These are phyloP conservation scores for Kwoniella dejecticola DNA, from an alignment of 768 basidiomycete species.

Conservation along the genomic window DNA sequence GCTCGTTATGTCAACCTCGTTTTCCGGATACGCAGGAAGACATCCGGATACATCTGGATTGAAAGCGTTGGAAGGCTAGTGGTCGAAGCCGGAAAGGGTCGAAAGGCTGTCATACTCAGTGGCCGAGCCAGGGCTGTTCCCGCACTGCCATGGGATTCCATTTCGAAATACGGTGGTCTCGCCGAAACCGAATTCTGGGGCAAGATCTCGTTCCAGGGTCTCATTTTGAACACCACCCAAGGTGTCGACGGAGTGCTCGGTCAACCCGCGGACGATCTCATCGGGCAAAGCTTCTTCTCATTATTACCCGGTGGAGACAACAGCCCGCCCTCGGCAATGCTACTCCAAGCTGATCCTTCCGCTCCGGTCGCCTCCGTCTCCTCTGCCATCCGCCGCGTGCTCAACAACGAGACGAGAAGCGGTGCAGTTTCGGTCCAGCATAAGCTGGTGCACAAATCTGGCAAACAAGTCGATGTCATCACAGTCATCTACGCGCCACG, in stretches of 20 bases:
- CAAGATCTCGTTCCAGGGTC: slow-evolving; percentile 57
- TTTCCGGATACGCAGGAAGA: slow-evolving; percentile 75
- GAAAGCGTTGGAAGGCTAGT: slow-evolving; percentile 86
- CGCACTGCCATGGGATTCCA: slow-evolving; percentile 64
- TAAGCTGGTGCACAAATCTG: slow-evolving; percentile 42
- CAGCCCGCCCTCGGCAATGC: slow-evolving; percentile 31
- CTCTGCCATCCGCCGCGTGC: slow-evolving; percentile 41
- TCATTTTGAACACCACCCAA: slow-evolving; percentile 56
- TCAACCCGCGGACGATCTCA: slow-evolving; percentile 49
- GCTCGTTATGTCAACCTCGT: slow-evolving; percentile 70
- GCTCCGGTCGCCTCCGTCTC: slow-evolving; percentile 40
- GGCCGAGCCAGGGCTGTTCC: slow-evolving; percentile 74
- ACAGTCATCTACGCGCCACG: slow-evolving; percentile 50
- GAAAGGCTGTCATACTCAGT: slow-evolving; percentile 90
- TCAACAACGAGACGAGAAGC: slow-evolving; percentile 32
- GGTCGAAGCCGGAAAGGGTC: slow-evolving; percentile 87
- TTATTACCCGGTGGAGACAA: slow-evolving; percentile 48
- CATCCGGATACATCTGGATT: slow-evolving; percentile 77
- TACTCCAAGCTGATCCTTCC: slow-evolving; percentile 23
- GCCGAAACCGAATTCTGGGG: slow-evolving; percentile 58
- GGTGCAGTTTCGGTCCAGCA: slow-evolving; percentile 51
- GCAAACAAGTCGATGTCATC: slow-evolving; percentile 52
- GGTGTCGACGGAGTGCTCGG: slow-evolving; percentile 51
- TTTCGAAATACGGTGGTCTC: slow-evolving; percentile 63
- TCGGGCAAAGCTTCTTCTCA: slow-evolving; percentile 54